Conservation (phyloP, 495 filamentous ascomycete species). For the Trichoderma virens region DNA sequence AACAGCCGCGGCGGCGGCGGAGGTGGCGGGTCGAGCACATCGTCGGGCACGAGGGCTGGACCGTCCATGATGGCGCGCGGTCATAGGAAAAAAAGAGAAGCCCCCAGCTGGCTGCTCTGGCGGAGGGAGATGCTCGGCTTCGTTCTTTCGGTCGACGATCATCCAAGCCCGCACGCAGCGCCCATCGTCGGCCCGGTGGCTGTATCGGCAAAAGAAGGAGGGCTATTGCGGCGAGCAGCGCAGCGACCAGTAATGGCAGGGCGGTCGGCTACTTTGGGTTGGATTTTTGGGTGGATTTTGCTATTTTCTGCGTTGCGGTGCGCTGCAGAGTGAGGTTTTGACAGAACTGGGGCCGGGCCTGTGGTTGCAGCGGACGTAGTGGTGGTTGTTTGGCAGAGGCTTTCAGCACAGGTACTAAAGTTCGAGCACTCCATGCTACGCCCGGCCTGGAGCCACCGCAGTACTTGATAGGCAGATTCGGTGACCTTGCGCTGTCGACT, state of each 20-base stretch:
- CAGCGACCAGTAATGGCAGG: background rate
- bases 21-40: constrained; percentile 53
- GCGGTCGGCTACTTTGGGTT: background rate
- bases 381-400: background rate
- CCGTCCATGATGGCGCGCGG: constrained; percentile 34
- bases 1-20: constrained; percentile 59
- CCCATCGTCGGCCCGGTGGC: constrained; percentile 10
- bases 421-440: too few species aligned
- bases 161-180: constrained; percentile 8
- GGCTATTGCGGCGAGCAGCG: background rate
- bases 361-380: background rate
- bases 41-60: constrained; percentile 43
- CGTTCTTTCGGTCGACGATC: background rate
- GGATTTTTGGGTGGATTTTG: background rate
- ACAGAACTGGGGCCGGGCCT: background rate
- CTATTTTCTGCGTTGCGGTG: background rate
- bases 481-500: background rate
- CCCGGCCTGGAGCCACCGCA: too few species aligned
- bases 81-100: background rate
- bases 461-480: background rate
- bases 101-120: background rate
- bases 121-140: background rate
- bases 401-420: too few species aligned
- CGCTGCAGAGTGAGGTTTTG: background rate
- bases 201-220: background rate